Evolutionary conservation across 2,329 filamentous ascomycete species (phyloP), one percentile per base, ranked within the genome.

Genomic region (Teratosphaeria destructans): DNA sequence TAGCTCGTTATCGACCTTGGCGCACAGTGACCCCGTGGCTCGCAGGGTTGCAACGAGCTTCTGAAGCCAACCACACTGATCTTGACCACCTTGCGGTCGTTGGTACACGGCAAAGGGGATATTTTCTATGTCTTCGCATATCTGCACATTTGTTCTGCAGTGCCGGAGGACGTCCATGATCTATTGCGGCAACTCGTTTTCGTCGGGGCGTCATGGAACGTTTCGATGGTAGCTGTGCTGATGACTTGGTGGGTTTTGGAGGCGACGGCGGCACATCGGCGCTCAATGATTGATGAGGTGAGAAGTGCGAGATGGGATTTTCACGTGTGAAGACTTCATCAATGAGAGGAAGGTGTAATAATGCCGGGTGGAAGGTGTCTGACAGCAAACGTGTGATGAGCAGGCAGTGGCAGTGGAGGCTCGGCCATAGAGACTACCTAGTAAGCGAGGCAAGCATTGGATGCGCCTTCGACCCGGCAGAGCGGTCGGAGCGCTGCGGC

Each of bases 91-190:
- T 11, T 16, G 27, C 16, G n/a, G 6, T 23, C 23, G 23, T 11
- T 43, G n/a, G 23, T 57, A 61, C 4, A 47, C 32, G 5, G 54
- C 49, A 23, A 16, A 59, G 19, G 47, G 47, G 23, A 54, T 60
- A 14, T 57, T 32, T n/a, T 34, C 37, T 14, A 62, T 29, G 6
- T 65, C 59, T 12, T 62, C 59, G 2, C 39, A 57, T 14, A 65
- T 23, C 35, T 32, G 52, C n/a, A 69, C 66, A 55, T 73, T 72
- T 27, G 71, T 72, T 32, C 61, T 66, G 65, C 71, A 73, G 52
- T 62, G 59, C 60, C 68, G 71, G 57, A 73, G 61, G 60, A 71
- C 69, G 61, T 74, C 72, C 70, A 73, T 73, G 57, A 43, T 62
- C 58, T 55, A 54, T 29, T 11, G 10, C 29, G 7, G 19, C 7